These are phyloP conservation scores for Stromatinia cepivora DNA, from an alignment of 2,329 filamentous ascomycete genomes.

Conservation along the genomic window DNA sequence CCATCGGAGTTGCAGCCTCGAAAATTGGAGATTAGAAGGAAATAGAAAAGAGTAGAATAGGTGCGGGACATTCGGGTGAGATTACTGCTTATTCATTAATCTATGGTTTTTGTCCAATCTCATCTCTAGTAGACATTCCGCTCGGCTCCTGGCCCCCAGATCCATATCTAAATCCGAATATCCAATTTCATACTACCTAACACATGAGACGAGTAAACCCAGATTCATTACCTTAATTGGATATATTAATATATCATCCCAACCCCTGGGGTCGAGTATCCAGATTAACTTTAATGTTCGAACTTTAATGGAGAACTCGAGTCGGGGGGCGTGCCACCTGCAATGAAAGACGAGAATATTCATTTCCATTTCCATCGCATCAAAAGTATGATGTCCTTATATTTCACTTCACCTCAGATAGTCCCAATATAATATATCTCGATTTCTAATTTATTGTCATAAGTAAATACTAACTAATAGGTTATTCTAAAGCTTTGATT, in stretches of 20 bases:
- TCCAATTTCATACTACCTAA: not conserved
- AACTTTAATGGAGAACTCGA: not conserved
- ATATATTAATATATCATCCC: not conserved
- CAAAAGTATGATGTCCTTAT: too few species aligned
- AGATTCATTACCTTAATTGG: not conserved
- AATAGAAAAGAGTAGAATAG: not conserved
- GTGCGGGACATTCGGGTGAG: too few species aligned
- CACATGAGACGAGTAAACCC: not conserved
- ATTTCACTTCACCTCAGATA: too few species aligned
- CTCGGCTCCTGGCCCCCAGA: too few species aligned
- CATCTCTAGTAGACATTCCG: not conserved
- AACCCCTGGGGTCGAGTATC: not conserved
- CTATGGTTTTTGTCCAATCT: not conserved
- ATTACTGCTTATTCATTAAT: not conserved
- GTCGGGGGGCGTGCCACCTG: too few species aligned
- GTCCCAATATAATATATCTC: too few species aligned
- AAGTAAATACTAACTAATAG: too few species aligned
- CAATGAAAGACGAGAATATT: too few species aligned
- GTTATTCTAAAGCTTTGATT: too few species aligned
- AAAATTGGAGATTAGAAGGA: not conserved
- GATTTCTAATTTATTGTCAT: too few species aligned
- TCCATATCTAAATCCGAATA: not conserved
- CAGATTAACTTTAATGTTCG: not conserved
- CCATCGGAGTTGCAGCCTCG: not conserved
- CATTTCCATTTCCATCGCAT: too few species aligned